These are phyloP conservation scores for Isabelozyma heimii DNA, from an alignment of 805 yeast species.

Conservation along the genomic window DNA sequence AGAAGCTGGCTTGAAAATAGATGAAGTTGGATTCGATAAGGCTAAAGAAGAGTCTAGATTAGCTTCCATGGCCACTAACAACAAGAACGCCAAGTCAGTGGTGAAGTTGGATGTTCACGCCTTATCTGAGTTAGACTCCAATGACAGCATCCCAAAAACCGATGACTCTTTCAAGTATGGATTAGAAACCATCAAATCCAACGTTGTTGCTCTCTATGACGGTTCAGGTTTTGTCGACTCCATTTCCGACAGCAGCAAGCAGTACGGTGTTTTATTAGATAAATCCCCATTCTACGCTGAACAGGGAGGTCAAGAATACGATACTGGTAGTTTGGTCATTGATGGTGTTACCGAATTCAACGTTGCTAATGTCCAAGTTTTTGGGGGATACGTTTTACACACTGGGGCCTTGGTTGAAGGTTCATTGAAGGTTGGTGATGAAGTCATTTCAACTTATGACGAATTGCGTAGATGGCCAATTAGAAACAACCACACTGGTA, in stretches of 20 bases:
- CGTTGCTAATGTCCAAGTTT: slow-evolving; percentile 87
- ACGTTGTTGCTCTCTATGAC: slow-evolving; percentile 67
- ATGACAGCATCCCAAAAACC: slow-evolving; percentile 67
- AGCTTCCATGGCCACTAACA: slow-evolving; percentile 89
- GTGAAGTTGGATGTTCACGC: slow-evolving; percentile 91
- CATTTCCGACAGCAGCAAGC: slow-evolving; percentile 38
- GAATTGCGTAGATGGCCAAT: slow-evolving; percentile 95
- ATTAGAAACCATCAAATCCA: slow-evolving; percentile 63
- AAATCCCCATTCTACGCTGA: slow-evolving; percentile 96
- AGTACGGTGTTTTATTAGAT: slow-evolving; percentile 80
- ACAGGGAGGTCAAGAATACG: slow-evolving; percentile 98
- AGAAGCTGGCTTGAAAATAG: slow-evolving; percentile 90
- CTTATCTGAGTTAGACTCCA: slow-evolving; percentile 63
- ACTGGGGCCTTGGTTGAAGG: slow-evolving; percentile 88
- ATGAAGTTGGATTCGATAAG: slow-evolving; percentile 86
- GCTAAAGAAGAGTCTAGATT: slow-evolving; percentile 88
- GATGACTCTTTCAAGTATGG: slow-evolving; percentile 81
- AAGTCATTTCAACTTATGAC: slow-evolving; percentile 82
- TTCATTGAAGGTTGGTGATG: slow-evolving; percentile 59
- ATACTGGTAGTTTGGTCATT: slow-evolving; percentile 87
- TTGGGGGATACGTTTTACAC: slow-evolving; percentile 94
- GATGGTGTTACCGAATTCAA: slow-evolving; percentile 86
- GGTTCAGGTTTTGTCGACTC: slow-evolving; percentile 59
- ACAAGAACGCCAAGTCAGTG: slow-evolving; percentile 51
- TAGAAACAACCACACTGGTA: slow-evolving; percentile 97